Conservation (phyloP, 2,329 filamentous ascomycete genomes). For the Fusarium clavum region DNA sequence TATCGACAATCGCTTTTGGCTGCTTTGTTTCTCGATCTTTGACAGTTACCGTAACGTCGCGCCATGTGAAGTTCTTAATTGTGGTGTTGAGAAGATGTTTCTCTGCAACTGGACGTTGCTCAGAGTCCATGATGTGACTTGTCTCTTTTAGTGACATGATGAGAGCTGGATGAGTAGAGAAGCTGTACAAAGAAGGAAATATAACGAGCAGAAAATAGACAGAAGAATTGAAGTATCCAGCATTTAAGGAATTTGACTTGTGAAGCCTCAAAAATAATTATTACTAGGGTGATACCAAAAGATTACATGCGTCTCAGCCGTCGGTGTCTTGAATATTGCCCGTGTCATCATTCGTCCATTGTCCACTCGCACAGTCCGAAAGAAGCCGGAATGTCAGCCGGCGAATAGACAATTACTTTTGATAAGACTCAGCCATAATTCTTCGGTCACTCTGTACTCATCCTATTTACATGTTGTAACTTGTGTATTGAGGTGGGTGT, state of each 20-base stretch:
- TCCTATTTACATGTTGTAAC: not conserved
- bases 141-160: constrained; percentile 14
- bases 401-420: not conserved
- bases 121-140: constrained; percentile 39
- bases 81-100: constrained; percentile 71
- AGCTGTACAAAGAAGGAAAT: not conserved
- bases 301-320: constrained; percentile 1
- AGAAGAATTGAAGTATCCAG: not conserved
- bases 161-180: not conserved
- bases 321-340: constrained; percentile 30
- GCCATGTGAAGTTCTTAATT: constrained; percentile 75
- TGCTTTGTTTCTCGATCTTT: constrained; percentile 76
- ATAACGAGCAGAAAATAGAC: not conserved
- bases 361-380: not conserved
- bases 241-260: not conserved
- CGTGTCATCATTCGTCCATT: not conserved
- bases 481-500: not conserved
- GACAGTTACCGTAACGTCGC: constrained; percentile 74
- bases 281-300: not conserved
- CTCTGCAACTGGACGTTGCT: constrained; percentile 47
- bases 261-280: not conserved
- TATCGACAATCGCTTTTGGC: constrained; percentile 71
- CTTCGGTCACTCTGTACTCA: not conserved
- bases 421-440: not conserved
- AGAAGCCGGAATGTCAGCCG: not conserved